Conservation (phyloP, 768 basidiomycete species). For the Tulasnella sp. region DNA sequence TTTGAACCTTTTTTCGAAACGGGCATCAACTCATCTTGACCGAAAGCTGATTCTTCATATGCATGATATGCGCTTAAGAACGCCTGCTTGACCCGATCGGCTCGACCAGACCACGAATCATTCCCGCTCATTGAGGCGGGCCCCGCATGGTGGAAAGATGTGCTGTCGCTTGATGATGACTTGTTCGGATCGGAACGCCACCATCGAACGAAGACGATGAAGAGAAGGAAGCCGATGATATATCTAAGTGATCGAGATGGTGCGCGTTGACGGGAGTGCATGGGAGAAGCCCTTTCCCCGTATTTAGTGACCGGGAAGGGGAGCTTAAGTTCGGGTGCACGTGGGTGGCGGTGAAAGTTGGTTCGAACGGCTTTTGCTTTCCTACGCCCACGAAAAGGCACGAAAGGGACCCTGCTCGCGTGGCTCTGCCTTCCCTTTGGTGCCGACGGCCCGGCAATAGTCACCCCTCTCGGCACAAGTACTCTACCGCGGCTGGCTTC, state of each 20-base stretch:
- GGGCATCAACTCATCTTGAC: conserved; percentile 26
- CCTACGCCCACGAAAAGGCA: too few relatives aligned
- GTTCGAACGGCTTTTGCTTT: too few relatives aligned
- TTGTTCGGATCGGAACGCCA: not conserved
- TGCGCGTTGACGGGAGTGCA: not conserved
- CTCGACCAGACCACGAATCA: conserved; percentile 18
- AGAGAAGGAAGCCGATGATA: not conserved
- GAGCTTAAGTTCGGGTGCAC: not conserved
- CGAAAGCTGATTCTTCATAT: conserved; percentile 26
- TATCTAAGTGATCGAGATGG: not conserved
- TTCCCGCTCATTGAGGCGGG: not conserved
- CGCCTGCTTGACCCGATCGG: conserved; percentile 23
- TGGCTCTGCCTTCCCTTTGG: too few relatives aligned
- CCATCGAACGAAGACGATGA: not conserved
- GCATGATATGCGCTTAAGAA: conserved; percentile 25
- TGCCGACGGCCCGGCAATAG: too few relatives aligned
- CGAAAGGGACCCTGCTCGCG: too few relatives aligned
- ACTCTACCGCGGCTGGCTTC: too few relatives aligned
- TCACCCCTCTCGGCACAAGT: too few relatives aligned
- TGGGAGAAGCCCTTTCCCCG: not conserved
- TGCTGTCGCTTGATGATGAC: not conserved
- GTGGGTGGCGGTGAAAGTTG: too few relatives aligned
- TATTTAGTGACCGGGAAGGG: not conserved
- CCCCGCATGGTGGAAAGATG: not conserved
- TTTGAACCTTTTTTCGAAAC: conserved; percentile 23